These are phyloP conservation scores for Chondrus crispus DNA, from an alignment of 23 red algal species.

Conservation along the genomic window DNA sequence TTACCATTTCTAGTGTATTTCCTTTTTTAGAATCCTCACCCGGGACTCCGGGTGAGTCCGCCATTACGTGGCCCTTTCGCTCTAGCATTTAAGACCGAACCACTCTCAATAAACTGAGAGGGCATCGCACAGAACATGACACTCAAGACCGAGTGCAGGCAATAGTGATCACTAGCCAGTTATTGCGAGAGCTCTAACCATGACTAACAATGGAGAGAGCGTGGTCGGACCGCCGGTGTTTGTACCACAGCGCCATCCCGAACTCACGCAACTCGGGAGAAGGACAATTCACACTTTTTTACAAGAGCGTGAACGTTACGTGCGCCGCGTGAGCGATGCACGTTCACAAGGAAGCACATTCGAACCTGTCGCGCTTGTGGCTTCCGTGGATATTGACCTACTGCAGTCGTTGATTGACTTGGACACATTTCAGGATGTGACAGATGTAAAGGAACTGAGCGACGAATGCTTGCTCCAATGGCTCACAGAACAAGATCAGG, in stretches of 20 bases:
- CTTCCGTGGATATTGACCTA: background rate
- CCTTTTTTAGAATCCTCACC: no score
- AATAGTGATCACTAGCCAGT: background rate
- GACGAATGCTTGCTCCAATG: background rate
- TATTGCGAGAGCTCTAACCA: background rate
- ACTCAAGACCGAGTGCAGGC: background rate
- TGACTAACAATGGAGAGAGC: background rate
- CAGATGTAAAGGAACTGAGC: background rate
- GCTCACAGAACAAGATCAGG: background rate
- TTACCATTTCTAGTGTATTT: no score
- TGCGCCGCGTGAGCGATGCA: background rate
- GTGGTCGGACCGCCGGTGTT: background rate
- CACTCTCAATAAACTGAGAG: no score
- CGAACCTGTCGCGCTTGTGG: background rate
- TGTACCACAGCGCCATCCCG: background rate
- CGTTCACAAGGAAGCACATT: background rate
- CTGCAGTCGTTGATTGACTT: background rate
- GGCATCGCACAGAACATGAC: no score
- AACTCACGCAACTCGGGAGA: background rate
- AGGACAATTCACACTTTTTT: background rate
- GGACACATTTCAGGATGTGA: background rate
- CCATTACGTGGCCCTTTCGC: no score
- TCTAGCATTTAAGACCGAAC: no score
- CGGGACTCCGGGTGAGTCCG: no score
- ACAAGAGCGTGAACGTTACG: background rate